These are phyloP conservation scores for Fragaria vesca DNA, from an alignment of 306 rosid genomes.

Conservation along the genomic window DNA sequence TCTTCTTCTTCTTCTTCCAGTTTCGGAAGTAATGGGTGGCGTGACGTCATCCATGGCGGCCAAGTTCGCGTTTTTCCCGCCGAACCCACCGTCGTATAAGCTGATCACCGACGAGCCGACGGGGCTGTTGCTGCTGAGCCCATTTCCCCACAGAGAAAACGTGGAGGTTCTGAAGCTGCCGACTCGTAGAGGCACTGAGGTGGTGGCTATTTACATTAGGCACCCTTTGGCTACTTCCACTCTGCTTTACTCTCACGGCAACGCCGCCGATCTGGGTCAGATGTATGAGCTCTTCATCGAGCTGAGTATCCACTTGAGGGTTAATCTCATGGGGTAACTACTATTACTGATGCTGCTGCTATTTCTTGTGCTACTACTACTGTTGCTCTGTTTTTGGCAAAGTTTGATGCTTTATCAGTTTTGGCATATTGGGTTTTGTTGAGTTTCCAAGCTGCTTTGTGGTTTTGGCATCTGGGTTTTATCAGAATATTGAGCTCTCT, in stretches of 20 bases:
- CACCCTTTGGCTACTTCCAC: slow-evolving; percentile 91
- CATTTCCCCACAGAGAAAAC: slow-evolving; percentile 86
- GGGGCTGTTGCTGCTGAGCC: slow-evolving; percentile 69
- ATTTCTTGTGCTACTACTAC: not conserved
- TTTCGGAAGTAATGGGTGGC: slow-evolving; percentile 60
- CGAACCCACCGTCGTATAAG: slow-evolving; percentile 81
- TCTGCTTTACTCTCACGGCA: slow-evolving; percentile 86
- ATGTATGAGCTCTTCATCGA: slow-evolving; percentile 92
- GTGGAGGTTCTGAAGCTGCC: slow-evolving; percentile 74
- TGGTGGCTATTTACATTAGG: slow-evolving; percentile 75
- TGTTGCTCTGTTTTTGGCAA: not conserved
- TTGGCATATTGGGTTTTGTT: slow-evolving; percentile 15
- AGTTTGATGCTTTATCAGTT: not conserved
- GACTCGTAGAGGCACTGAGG: slow-evolving; percentile 77
- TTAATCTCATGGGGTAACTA: slow-evolving; percentile 80
- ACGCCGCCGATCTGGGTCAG: slow-evolving; percentile 99
- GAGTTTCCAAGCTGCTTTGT: not conserved
- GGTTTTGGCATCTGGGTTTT: slow-evolving; percentile 21
- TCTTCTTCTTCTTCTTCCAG: no score
- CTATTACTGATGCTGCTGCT: not conserved
- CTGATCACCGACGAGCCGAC: slow-evolving; percentile 57
- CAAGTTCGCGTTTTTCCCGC: slow-evolving; percentile 92
- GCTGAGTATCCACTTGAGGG: slow-evolving; percentile 79
- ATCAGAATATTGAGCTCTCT: not conserved
- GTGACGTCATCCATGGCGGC: slow-evolving; percentile 99